These are phyloP conservation scores for Clausena lansium DNA, from an alignment of 345 rosid species.

Conservation along the genomic window DNA sequence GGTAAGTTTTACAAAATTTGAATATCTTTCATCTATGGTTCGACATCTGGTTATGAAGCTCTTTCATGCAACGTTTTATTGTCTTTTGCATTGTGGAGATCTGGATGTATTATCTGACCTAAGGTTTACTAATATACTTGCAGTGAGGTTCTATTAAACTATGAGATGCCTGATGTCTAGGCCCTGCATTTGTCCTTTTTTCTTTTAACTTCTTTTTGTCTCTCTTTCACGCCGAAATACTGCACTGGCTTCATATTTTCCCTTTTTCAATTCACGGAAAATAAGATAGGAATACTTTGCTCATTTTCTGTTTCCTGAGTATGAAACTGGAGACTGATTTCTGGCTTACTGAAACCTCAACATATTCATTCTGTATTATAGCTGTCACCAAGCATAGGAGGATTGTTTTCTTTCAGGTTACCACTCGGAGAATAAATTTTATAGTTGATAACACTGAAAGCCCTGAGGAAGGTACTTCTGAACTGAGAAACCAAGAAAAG, in stretches of 20 bases:
- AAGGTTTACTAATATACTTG: neutral
- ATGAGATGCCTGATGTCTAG: neutral
- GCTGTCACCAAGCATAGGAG: slow-evolving; percentile 2
- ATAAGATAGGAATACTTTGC: neutral
- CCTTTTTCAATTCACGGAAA: neutral
- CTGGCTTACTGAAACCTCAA: neutral
- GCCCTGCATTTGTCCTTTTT: neutral
- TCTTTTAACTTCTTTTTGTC: neutral
- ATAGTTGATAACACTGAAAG: slow-evolving; percentile 63
- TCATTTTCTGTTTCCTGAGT: slow-evolving; percentile 4
- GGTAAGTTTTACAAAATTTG: slow-evolving; percentile 40
- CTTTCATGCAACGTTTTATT: neutral
- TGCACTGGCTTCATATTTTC: neutral
- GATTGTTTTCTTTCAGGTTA: slow-evolving; percentile 53
- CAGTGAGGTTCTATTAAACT: neutral
- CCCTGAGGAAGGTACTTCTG: slow-evolving; percentile 44
- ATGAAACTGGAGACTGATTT: slow-evolving; percentile 8
- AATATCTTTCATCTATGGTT: neutral
- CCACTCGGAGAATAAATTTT: slow-evolving; percentile 87
- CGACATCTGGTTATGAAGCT: neutral
- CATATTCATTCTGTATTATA: neutral
- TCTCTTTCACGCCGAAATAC: neutral
- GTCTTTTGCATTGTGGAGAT: neutral
- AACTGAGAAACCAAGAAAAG: slow-evolving; percentile 57
- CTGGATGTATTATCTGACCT: neutral